Evolutionary conservation across 371 early-diverging fungal genomes (phyloP).

Genomic region (Mortierella sp.): DNA sequence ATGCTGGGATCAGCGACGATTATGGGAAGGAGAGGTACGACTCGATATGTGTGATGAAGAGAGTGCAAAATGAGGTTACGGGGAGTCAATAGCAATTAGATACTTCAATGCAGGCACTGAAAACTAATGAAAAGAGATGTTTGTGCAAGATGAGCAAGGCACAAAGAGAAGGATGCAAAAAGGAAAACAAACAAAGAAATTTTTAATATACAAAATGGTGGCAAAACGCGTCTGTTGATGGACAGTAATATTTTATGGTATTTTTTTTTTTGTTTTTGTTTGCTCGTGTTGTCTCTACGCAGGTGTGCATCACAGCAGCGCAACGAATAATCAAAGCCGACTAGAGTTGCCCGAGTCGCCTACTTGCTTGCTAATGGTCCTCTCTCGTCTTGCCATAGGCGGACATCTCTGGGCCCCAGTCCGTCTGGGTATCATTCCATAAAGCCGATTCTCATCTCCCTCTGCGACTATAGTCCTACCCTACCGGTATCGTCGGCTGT

Average conservation of each 20-base stretch:
- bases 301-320: not conserved
- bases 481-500: slow-evolving; percentile 49
- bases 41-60: not conserved
- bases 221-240: not conserved
- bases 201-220: not conserved
- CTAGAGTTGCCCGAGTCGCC: not conserved
- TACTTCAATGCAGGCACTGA: not conserved
- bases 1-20: slow-evolving; percentile 1
- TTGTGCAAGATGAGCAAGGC: not conserved
- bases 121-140: not conserved
- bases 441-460: not conserved
- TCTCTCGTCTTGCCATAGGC: not conserved
- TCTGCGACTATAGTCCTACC: not conserved
- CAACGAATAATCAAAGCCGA: not conserved
- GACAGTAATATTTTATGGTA: not conserved
- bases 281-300: not conserved
- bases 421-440: slow-evolving; percentile 2
- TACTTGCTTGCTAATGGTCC: not conserved
- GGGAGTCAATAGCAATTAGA: not conserved
- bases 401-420: slow-evolving; percentile 7
- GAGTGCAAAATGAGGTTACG: not conserved
- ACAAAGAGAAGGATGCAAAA: slow-evolving; percentile 1
- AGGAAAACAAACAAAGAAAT: not conserved
- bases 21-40: not conserved
- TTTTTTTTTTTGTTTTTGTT: slow-evolving; percentile 17